phyloP scores from a whole-genome alignment of 2,329 filamentous ascomycete species.

The Nothomitra cinnamomea region DNA sequence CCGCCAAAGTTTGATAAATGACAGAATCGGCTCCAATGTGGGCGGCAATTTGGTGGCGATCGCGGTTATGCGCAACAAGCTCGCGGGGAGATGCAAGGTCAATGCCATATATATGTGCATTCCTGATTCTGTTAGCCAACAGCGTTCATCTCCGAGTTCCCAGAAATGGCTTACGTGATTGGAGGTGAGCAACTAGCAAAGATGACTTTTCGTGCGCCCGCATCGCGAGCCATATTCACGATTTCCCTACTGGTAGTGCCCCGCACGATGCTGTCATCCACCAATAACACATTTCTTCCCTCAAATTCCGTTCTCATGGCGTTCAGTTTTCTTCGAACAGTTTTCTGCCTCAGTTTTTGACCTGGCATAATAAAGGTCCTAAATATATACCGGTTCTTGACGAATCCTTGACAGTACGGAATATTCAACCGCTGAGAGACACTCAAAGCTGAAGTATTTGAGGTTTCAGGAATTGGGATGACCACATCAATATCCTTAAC shows the following conservation, averaged over 20 bases:
- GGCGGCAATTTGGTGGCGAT: conserved; percentile 41
- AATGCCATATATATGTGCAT: conserved; percentile 77
- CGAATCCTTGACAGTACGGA: conserved; percentile 64
- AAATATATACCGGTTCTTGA: conserved; percentile 83
- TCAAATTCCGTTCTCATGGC: conserved; percentile 75
- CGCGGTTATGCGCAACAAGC: conserved; percentile 52
- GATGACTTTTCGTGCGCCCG: conserved; percentile 65
- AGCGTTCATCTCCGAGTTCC: not conserved
- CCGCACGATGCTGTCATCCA: conserved; percentile 81
- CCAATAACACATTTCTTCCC: conserved; percentile 61
- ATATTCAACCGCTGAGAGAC: conserved; percentile 61
- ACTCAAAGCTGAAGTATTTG: conserved; percentile 61
- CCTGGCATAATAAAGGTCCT: conserved; percentile 78
- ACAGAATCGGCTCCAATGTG: conserved; percentile 61
- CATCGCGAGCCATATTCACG: conserved; percentile 69
- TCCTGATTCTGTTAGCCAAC: conserved; percentile 18
- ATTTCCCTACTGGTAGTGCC: conserved; percentile 71
- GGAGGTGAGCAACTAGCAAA: conserved; percentile 70
- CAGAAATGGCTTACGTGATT: conserved; percentile 37
- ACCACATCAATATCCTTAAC: conserved; percentile 67
- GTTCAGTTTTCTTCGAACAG: conserved; percentile 77
- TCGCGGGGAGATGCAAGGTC: conserved; percentile 56
- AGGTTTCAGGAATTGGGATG: conserved; percentile 72
- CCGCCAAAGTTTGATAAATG: conserved; percentile 59
- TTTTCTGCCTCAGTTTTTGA: conserved; percentile 64